Percentiles rank a stretch among this genome's conserved stretches.
Evolutionary conservation across 805 yeast species (phyloP).

Genomic region (Monosporozyma yasuniensis): DNA sequence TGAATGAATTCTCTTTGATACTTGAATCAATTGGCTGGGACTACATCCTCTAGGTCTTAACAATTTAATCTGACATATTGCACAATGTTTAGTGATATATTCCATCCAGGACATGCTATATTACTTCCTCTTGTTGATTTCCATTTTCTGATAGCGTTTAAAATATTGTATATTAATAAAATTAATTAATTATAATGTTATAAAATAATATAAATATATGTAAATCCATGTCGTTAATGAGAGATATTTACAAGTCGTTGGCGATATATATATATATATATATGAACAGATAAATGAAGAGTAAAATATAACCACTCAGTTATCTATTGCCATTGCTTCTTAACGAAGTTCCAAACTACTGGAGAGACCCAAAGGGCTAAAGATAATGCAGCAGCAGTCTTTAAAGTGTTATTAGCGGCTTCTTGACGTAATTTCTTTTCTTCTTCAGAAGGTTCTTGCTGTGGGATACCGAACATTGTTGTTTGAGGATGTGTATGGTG

Average conservation of each 20-base stretch:
- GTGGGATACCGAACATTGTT: conserved; percentile 43
- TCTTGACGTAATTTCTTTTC: conserved; percentile 59
- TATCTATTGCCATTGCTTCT: conserved; percentile 28
- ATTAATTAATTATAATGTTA: neutral
- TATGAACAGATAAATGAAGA: too few relatives aligned
- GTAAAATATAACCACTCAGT: neutral
- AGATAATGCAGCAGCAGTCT: conserved; percentile 53
- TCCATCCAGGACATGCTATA: neutral
- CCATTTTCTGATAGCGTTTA: neutral
- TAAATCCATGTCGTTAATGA: neutral
- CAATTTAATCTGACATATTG: neutral
- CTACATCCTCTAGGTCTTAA: neutral
- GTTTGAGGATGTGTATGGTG: neutral
- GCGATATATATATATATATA: neutral
- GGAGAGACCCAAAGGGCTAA: conserved; percentile 47
- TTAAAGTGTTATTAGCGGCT: conserved; percentile 49
- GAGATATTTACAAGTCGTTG: neutral
- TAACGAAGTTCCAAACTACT: conserved; percentile 27
- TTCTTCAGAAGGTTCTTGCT: conserved; percentile 48
- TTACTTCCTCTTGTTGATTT: neutral
- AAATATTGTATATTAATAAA: neutral
- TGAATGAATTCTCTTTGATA: neutral
- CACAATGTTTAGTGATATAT: neutral
- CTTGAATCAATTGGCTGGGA: neutral
- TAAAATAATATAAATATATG: neutral